These are phyloP conservation scores for Cyberlindnera mrakii DNA, from an alignment of 805 yeast species.

Conservation along the genomic window DNA sequence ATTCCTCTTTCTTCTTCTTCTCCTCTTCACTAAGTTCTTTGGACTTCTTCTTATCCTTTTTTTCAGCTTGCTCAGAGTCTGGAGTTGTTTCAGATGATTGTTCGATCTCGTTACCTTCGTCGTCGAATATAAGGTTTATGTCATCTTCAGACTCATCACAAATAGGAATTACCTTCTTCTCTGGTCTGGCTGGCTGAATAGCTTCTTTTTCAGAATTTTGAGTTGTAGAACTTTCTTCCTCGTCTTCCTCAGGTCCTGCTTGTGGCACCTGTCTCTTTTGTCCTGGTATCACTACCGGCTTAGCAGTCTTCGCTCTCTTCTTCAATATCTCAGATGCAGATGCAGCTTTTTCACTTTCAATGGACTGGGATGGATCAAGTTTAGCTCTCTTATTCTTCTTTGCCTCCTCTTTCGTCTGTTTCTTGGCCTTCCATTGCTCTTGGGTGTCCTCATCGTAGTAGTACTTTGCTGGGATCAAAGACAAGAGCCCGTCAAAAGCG, in stretches of 20 bases:
- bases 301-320: conserved; percentile 48
- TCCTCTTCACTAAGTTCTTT: conserved; percentile 40
- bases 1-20: conserved; percentile 42
- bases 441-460: conserved; percentile 88
- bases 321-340: conserved; percentile 57
- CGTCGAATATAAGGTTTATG: conserved; percentile 54
- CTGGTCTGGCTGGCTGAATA: conserved; percentile 15
- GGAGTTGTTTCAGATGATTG: conserved; percentile 10
- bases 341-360: conserved; percentile 42
- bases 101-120: conserved; percentile 53
- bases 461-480: conserved; percentile 89
- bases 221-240: conserved; percentile 16
- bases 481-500: conserved; percentile 83
- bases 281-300: conserved; percentile 35
- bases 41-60: conserved; percentile 17
- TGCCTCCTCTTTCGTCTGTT: conserved; percentile 60
- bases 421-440: conserved; percentile 86
- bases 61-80: neutral
- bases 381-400: conserved; percentile 60
- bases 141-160: conserved; percentile 28
- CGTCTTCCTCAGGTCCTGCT: conserved; percentile 6
- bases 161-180: conserved; percentile 14
- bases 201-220: conserved; percentile 8
- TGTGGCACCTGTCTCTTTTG: conserved; percentile 16
- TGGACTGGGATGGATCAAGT: conserved; percentile 59